Evolutionary conservation across 345 rosid genomes (phyloP).

Genomic region (Acer campestre): DNA sequence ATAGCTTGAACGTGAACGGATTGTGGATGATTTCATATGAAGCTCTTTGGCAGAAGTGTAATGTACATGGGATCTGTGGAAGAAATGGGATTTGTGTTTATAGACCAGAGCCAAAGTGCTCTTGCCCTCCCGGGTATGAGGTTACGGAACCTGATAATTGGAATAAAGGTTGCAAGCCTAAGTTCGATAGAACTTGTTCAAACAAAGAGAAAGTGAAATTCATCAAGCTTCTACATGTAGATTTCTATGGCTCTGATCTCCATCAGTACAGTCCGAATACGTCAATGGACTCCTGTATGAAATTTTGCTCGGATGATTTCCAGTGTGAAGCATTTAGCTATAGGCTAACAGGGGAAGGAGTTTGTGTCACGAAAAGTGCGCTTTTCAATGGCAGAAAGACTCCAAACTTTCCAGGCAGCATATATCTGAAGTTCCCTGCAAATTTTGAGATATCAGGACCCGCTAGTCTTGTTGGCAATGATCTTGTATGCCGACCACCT

Average conservation of each 20-base stretch:
- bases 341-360: slow-evolving; percentile 24
- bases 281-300: slow-evolving; percentile 32
- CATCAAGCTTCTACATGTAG: slow-evolving; percentile 24
- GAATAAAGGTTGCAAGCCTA: slow-evolving; percentile 49
- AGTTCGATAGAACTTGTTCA: slow-evolving; percentile 29
- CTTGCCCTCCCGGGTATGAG: slow-evolving; percentile 51
- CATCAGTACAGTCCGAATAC: rapidly evolving
- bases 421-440: slow-evolving; percentile 36
- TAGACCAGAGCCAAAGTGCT: slow-evolving; percentile 39
- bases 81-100: slow-evolving; percentile 44
- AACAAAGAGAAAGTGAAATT: slow-evolving; percentile 17
- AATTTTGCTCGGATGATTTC: slow-evolving; percentile 35
- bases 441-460: neutral
- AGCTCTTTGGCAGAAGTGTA: slow-evolving; percentile 30
- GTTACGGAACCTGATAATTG: slow-evolving; percentile 28
- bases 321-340: slow-evolving; percentile 43
- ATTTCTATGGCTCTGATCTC: slow-evolving; percentile 45
- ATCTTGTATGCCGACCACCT: slow-evolving; percentile 7
- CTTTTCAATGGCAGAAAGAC: slow-evolving; percentile 39
- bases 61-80: slow-evolving; percentile 48
- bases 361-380: slow-evolving; percentile 17
- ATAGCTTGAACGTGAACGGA: too few relatives aligned
- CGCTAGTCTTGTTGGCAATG: neutral
- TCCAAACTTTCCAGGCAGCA: slow-evolving; percentile 28
- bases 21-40: slow-evolving; percentile 29